Evolutionary conservation across 805 yeast species (phyloP), one percentile per base, ranked within the genome.

Genomic region (Monosporozyma servazzii): DNA sequence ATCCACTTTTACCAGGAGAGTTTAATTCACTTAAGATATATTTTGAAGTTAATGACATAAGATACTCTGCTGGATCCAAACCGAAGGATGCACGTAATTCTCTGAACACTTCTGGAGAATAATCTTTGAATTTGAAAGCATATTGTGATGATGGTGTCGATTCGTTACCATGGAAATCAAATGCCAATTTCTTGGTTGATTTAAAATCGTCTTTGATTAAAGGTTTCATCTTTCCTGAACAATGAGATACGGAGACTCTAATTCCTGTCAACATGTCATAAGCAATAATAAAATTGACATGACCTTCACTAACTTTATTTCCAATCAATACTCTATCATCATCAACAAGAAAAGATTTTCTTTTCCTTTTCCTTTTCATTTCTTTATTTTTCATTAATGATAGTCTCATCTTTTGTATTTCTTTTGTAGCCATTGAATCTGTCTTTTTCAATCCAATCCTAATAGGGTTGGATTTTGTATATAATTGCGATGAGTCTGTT

Each of bases 221-320:
- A 18, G 84, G 83, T 50, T 84, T 79, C 78, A 88, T 86, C 10
- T 84, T 75, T 37, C 95, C 95, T 0, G 96, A 87, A 60, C 95
- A 85, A 52, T 96, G 74, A 3, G 96, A 88, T 0, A 93, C 98
- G 0, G 97, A 90, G 8, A 89, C 95, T 52, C 99, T 77, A 46
- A 93, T 93, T 2, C 99, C 99, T 0, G 98, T 90, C 52, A 95
- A 76, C 97, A 93, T 91, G 67, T 91, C 89, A 68, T 93, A 95
- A 1, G 97, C 99, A 75, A 91, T 82, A 27, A 89, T 87, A 61
- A 84, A 93, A 66, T 90, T 93, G 48, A 81, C 88, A 64, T 93
- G 98, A 43, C 96, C 97, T 68, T 93, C 98, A 55, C 84, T 78
- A 40, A 88, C 90, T 58, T 83, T 83, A 56, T 86, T 85, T 3